Evolutionary conservation across 495 filamentous ascomycete species (phyloP).

Genomic region (Trypethelium eluteriae): DNA sequence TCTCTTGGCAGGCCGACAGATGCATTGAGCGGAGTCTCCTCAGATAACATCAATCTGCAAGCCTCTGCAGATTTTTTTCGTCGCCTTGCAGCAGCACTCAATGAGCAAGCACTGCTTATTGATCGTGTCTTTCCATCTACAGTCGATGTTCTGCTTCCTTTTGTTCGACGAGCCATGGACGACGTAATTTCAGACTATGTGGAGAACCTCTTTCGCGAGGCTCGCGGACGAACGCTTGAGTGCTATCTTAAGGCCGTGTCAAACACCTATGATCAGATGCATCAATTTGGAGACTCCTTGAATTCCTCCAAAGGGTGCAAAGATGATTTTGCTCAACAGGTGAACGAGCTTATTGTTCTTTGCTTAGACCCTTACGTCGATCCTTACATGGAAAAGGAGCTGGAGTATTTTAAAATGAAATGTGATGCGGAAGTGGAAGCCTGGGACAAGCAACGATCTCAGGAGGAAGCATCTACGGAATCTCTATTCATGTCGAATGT

Average conservation of each 20-base stretch:
- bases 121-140: conserved; percentile 77
- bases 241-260: conserved; percentile 81
- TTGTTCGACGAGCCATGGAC: conserved; percentile 74
- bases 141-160: conserved; percentile 61
- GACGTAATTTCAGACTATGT: conserved; percentile 82
- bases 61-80: conserved; percentile 78
- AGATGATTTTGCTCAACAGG: conserved; percentile 48
- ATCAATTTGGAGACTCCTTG: conserved; percentile 65
- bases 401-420: conserved; percentile 69
- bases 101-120: conserved; percentile 77
- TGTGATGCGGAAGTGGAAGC: conserved; percentile 68
- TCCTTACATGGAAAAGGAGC: conserved; percentile 84
- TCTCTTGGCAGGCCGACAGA: conserved; percentile 70
- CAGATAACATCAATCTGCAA: conserved; percentile 59
- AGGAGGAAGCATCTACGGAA: conserved; percentile 83
- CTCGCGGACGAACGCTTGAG: conserved; percentile 66
- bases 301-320: conserved; percentile 54
- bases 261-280: conserved; percentile 74
- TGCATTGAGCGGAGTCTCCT: conserved; percentile 55
- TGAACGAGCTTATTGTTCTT: conserved; percentile 53
- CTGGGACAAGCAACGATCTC: conserved; percentile 87
- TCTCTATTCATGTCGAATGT: conserved; percentile 92
- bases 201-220: conserved; percentile 79
- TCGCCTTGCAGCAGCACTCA: conserved; percentile 60
- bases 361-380: conserved; percentile 90